Base-by-base conservation (phyloP, 495 filamentous ascomycete species). In the Oleoguttula mirabilis region DNA sequence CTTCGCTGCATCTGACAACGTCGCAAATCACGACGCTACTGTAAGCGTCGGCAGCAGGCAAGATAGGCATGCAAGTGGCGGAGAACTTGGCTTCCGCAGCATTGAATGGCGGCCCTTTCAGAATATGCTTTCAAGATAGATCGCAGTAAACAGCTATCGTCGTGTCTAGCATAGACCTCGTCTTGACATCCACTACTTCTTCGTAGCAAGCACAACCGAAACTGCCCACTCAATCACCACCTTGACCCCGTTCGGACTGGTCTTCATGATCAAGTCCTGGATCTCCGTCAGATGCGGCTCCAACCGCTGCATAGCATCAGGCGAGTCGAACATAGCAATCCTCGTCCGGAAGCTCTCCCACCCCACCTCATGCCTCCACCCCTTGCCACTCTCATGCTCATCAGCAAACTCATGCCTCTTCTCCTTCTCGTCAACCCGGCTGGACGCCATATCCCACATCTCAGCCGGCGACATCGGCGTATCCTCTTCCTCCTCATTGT, bases 281-380 rank as follows among this genome's bases (percentile, higher is more conserved):
- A 51, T 45, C 42, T 51, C 42, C 41, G 41, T 39, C 21, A 51
- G 32, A 15, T 45, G n/a, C 35, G 45, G 36, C 42, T 51, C 47
- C 11, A 45, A 22, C 25, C 28, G 20, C 47, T 4, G 3, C 11
- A 45, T 25, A 12, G n/a, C 21, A 8, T 32, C 22, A 10, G 35
- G 41, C 12, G 22, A 7, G 23, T 39, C 30, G 19, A 51, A 8
- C 34, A 44, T 16, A 11, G 41, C 30, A 7, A 44, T 36, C 42
- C 45, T 34, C 19, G 43, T 45, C 17, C 47, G 27, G 36, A 51
- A 51, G 33, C 28, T 36, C 37, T 51, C 47, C 31, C 43, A 44
- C n/a, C 47, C 47, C 4, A 51, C 47, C 27, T 51, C 41, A 7
- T 43, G 43, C 15, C 47, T 15, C 47, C 47, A 51, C 3, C 47